These are phyloP conservation scores for Candida alai DNA, from an alignment of 805 yeast species.

Conservation along the genomic window DNA sequence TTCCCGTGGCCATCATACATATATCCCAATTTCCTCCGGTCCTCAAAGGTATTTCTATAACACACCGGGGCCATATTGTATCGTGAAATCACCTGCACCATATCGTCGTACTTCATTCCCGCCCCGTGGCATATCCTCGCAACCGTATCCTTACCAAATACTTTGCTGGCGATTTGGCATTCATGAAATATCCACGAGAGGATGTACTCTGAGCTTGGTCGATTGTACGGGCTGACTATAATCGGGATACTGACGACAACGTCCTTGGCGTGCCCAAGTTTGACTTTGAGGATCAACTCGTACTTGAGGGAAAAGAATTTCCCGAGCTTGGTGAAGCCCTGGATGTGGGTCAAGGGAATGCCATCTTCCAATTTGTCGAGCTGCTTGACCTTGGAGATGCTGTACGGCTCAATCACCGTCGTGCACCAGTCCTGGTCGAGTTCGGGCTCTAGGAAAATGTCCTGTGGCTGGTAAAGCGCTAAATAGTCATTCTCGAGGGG, in stretches of 20 bases:
- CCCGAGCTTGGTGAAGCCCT: constrained; percentile 44
- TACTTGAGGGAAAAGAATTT: constrained; percentile 49
- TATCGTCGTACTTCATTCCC: constrained; percentile 17
- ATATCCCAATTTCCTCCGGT: constrained; percentile 40
- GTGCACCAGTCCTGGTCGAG: constrained; percentile 5
- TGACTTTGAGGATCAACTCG: constrained; percentile 47
- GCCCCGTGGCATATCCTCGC: constrained; percentile 15
- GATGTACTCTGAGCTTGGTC: constrained; percentile 44
- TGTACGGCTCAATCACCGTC: constrained; percentile 10
- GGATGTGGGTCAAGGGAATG: constrained; percentile 43
- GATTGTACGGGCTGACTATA: constrained; percentile 51
- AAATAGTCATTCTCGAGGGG: constrained; percentile 38
- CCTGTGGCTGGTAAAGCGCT: constrained; percentile 16
- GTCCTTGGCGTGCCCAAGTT: constrained; percentile 46
- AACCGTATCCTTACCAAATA: constrained; percentile 30
- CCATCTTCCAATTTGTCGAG: constrained; percentile 31
- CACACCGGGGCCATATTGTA: constrained; percentile 25
- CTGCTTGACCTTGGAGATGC: constrained; percentile 6
- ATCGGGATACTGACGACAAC: constrained; percentile 49
- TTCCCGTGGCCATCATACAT: constrained; percentile 31
- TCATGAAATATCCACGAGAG: constrained; percentile 53
- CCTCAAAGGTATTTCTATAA: constrained; percentile 26
- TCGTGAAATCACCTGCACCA: constrained; percentile 17
- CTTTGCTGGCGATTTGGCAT: constrained; percentile 40
- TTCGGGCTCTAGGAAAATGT: neutral